These are phyloP conservation scores for Plasmodium gonderi DNA, from an alignment of 169 alveolate species.

Conservation along the genomic window DNA sequence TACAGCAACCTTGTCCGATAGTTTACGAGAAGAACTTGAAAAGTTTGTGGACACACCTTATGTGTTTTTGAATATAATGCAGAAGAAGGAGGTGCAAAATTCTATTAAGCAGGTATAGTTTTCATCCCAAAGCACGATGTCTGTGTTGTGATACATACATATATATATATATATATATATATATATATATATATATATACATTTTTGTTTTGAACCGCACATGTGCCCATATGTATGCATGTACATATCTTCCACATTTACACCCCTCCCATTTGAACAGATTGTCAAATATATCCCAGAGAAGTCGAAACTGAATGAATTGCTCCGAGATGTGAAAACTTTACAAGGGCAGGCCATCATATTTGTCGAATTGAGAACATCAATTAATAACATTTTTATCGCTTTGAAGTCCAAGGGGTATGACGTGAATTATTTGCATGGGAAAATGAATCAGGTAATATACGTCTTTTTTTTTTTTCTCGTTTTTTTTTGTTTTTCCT, in stretches of 20 bases:
- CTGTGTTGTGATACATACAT: not conserved
- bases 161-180: not conserved
- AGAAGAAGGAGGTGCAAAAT: slow-evolving; percentile 40
- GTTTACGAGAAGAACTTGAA: slow-evolving; percentile 15
- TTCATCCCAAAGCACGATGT: not conserved
- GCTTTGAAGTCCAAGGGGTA: slow-evolving; percentile 35
- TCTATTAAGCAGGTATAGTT: slow-evolving; percentile 34
- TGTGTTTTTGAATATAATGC: slow-evolving; percentile 30
- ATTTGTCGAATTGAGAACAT: slow-evolving; percentile 43
- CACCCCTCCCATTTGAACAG: not conserved
- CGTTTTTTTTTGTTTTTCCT: too few relatives aligned
- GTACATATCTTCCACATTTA: not conserved
- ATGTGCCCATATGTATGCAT: not conserved
- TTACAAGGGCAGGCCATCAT: slow-evolving; percentile 57
- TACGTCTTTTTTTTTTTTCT: not conserved
- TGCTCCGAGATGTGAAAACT: slow-evolving; percentile 15
- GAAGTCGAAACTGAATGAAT: slow-evolving; percentile 25
- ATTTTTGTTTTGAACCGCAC: not conserved
- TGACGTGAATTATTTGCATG: slow-evolving; percentile 43
- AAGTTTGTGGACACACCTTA: slow-evolving; percentile 36
- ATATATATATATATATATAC: not conserved
- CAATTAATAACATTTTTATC: slow-evolving; percentile 28
- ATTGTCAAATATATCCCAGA: slow-evolving; percentile 37
- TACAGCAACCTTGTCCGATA: slow-evolving; percentile 50
- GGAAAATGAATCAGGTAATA: slow-evolving; percentile 46